phyloP scores from a whole-genome alignment of 345 rosid genomes.

The Mallotus nudiflorus region DNA sequence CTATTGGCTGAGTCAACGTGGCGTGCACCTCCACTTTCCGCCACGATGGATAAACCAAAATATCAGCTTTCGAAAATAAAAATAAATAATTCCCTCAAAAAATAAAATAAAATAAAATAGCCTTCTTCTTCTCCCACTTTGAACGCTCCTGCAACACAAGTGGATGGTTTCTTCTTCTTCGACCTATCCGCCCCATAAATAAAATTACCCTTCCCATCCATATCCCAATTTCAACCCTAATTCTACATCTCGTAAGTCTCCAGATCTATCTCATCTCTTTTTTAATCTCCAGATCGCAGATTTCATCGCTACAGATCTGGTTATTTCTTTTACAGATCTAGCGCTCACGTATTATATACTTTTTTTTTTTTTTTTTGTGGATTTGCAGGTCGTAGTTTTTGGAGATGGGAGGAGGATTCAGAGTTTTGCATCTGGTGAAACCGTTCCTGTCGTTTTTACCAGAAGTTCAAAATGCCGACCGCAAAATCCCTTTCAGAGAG shows the following conservation, averaged over 20 bases:
- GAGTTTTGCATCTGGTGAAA: slow-evolving; percentile 26
- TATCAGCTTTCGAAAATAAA: no score
- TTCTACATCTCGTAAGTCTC: neutral
- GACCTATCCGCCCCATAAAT: neutral
- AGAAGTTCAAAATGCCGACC: slow-evolving; percentile 64
- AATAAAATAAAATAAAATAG: neutral
- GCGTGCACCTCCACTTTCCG: neutral
- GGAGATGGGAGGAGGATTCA: slow-evolving; percentile 27
- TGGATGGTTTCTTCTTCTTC: neutral
- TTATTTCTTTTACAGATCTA: no score
- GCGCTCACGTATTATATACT: no score
- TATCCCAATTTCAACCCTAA: neutral
- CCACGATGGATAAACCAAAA: neutral
- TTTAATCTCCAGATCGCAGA: neutral
- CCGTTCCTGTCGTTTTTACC: slow-evolving; percentile 57
- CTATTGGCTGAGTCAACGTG: neutral
- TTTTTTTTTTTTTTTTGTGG: no score
- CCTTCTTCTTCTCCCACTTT: neutral
- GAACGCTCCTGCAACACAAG: no score
- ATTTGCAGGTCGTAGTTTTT: no score
- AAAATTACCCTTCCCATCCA: no score
- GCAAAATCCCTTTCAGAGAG: slow-evolving; percentile 69
- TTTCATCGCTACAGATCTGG: no score
- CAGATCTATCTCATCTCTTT: neutral
- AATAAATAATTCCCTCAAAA: neutral